Conservation (phyloP, 192 early-diverging fungal genomes). For the Lobosporangium transversale region DNA sequence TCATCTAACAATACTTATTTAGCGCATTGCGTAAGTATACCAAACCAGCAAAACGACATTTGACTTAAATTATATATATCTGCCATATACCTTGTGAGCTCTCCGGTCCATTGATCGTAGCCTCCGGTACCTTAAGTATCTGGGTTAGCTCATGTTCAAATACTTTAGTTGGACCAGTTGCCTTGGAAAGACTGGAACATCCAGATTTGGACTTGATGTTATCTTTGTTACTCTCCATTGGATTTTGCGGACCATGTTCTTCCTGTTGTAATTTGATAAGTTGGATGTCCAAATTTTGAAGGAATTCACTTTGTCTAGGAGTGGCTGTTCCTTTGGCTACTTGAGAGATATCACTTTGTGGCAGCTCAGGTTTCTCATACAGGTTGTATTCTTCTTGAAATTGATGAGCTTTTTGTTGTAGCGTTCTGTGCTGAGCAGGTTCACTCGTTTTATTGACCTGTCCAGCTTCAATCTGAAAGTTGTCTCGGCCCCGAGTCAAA, state of each 20-base stretch:
- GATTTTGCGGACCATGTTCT: neutral
- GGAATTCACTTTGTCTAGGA: slow-evolving; percentile 20
- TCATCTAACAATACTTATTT: slow-evolving; percentile 26
- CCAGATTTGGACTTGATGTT: slow-evolving; percentile 6
- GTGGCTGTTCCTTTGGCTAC: neutral
- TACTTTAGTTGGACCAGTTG: slow-evolving; percentile 5
- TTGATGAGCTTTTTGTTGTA: no score
- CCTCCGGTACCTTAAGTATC: neutral
- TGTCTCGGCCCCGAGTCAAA: neutral
- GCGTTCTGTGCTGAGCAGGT: no score
- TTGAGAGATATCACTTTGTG: no score
- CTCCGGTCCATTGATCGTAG: neutral
- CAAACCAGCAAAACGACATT: no score
- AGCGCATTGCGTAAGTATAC: no score
- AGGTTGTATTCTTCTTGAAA: no score
- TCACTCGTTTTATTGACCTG: slow-evolving; percentile 1
- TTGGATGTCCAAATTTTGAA: slow-evolving; percentile 36
- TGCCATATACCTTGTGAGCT: slow-evolving; percentile 20
- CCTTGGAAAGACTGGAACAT: neutral
- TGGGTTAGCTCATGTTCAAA: slow-evolving; percentile 22
- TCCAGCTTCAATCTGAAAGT: neutral
- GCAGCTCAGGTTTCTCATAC: no score
- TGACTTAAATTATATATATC: no score
- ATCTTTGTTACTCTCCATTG: neutral
- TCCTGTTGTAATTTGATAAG: slow-evolving; percentile 29